Evolutionary conservation across 768 basidiomycete species (phyloP).

Genomic region (Tricholoma matsutake): DNA sequence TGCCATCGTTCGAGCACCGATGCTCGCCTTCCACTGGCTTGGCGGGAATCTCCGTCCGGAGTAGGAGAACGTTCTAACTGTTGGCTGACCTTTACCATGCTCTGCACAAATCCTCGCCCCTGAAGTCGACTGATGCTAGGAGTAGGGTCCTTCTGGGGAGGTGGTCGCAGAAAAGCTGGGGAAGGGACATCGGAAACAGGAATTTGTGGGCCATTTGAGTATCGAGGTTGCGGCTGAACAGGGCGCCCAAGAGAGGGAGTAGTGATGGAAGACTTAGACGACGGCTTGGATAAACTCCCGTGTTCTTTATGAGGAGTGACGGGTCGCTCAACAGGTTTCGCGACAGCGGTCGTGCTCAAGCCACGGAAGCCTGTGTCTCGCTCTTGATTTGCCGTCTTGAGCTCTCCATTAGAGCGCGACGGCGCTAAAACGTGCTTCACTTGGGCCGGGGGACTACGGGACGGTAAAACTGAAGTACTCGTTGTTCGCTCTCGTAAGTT

Average conservation of each 20-base stretch:
- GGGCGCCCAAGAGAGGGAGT: conserved; percentile 50
- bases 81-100: conserved; percentile 69
- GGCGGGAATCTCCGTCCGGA: conserved; percentile 27
- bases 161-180: conserved; percentile 56
- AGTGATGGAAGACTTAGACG: conserved; percentile 33
- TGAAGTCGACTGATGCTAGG: conserved; percentile 81
- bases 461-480: conserved; percentile 23
- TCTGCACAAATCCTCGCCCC: conserved; percentile 85
- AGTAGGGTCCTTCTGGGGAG: conserved; percentile 65
- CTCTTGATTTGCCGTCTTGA: conserved; percentile 1
- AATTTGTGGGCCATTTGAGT: conserved; percentile 41
- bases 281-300: conserved; percentile 22
- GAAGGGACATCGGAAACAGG: conserved; percentile 44
- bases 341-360: conserved; percentile 3
- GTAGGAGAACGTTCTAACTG: conserved; percentile 44
- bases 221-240: conserved; percentile 47
- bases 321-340: conserved; percentile 13
- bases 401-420: not conserved
- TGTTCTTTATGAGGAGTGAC: conserved; percentile 26
- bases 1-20: conserved; percentile 77
- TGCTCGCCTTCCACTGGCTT: conserved; percentile 35
- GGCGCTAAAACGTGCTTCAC: not conserved
- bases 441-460: not conserved
- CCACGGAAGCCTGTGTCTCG: conserved; percentile 5
- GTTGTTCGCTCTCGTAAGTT: conserved; percentile 37